Evolutionary conservation across 1,284 basidiomycete species (phyloP), one percentile per base, ranked within the genome.

Genomic region (Athelia psychrophila): DNA sequence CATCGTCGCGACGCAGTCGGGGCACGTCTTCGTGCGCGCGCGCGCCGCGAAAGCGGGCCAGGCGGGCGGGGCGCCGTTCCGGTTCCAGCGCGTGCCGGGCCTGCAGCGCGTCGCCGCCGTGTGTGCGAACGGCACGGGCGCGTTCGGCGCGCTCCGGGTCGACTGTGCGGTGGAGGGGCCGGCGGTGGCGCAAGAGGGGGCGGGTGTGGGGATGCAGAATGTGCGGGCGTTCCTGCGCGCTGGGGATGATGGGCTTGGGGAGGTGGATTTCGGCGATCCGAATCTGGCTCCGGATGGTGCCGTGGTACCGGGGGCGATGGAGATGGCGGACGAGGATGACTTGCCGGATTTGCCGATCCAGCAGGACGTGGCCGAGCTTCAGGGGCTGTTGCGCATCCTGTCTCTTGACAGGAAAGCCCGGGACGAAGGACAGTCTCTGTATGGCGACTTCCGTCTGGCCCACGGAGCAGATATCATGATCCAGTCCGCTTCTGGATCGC

Each of bases 1-100:
- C 60, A 88, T 98, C 61, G 80, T 98, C 40, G 97, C 93, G 70
- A 98, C 96, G 0, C 86, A 90, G 58, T 95, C 95, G 1, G 96
- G 96, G 0, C 95, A 98, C 60, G 95, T 98, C 25, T 98, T 92
- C 62, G 80, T 95, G 20, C 85, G 93, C 23, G 80, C 85, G 18
- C 81, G 91, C 15, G 80, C 73, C 53, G 59, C 72, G 25, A 80
- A 79, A 63, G 62, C 67, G 13, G 65, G 64, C 23, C 65, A 68
- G 33, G 54, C 64, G 35, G 55, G 62, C 33, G 48, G 48, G 10
- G 72, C 71, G 2, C 70, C 84, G 2, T 85, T 86, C 71, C 93
- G 91, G 71, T 98, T 96, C 65, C 82, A 86, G 49, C 83, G 87
- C 15, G 73, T 98, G 1, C 88, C 91, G 0, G 86, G 85, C 58